A percentile compares a stretch with the other conserved stretches of the same genome.
phyloP scores from a whole-genome alignment of 1,284 basidiomycete genomes.

The Xanthoconium separans region DNA sequence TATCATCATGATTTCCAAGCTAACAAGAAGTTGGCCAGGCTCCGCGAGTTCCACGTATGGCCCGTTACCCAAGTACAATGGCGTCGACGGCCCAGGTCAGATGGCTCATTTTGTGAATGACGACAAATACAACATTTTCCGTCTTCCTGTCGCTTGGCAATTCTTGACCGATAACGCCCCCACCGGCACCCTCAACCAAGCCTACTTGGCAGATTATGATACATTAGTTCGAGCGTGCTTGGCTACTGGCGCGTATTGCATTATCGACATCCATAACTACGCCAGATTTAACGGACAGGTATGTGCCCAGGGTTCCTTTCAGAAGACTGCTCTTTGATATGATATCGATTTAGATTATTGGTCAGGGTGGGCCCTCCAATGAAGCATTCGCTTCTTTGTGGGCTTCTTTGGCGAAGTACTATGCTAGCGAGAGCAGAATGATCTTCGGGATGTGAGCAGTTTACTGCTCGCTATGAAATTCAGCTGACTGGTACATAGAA shows the following conservation, averaged over 20 bases:
- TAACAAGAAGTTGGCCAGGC: background rate
- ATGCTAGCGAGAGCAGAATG: conserved; percentile 1
- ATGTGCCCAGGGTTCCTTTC: background rate
- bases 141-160: conserved; percentile 58
- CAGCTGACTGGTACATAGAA: conserved; percentile 4
- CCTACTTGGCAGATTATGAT: conserved; percentile 11
- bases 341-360: conserved; percentile 6
- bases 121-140: conserved; percentile 51
- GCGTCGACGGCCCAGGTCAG: conserved; percentile 48
- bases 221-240: conserved; percentile 14
- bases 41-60: conserved; percentile 11
- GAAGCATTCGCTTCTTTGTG: conserved; percentile 14
- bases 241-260: conserved; percentile 9
- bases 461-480: background rate
- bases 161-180: conserved; percentile 54
- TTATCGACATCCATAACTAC: conserved; percentile 19
- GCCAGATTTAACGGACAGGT: conserved; percentile 13
- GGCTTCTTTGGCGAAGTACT: conserved; percentile 12
- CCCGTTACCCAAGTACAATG: conserved; percentile 14
- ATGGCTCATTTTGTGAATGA: conserved; percentile 55
- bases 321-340: background rate
- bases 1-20: background rate
- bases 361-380: conserved; percentile 15
- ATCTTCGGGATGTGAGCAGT: conserved; percentile 13
- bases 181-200: conserved; percentile 37